phyloP scores from a whole-genome alignment of 805 yeast genomes.

The Candida sakaeoensis region DNA sequence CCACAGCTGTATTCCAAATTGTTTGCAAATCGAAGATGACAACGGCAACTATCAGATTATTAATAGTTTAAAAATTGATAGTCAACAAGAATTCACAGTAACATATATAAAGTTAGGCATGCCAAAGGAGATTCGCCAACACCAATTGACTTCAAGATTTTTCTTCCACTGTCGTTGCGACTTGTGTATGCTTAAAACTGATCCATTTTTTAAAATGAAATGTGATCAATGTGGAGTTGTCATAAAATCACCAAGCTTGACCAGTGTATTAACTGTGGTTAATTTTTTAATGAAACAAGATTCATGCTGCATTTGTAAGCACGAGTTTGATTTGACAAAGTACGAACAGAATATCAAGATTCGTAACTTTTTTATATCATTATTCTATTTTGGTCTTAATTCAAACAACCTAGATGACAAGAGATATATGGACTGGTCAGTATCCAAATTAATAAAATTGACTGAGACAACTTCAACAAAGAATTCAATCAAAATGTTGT shows the following conservation, averaged over 20 bases:
- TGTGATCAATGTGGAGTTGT: constrained; percentile 2
- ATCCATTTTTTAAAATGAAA: constrained; percentile 19
- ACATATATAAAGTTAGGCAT: constrained; percentile 23
- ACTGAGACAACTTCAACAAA: constrained; percentile 1
- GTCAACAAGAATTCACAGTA: constrained; percentile 25
- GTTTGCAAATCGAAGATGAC: constrained; percentile 14
- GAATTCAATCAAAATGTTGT: neutral
- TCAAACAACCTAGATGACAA: neutral
- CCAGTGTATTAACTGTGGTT: neutral
- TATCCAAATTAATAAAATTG: neutral
- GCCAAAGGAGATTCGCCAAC: constrained; percentile 25
- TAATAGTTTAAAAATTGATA: constrained; percentile 15
- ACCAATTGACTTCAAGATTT: constrained; percentile 21
- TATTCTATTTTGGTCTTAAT: neutral
- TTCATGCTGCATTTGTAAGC: neutral
- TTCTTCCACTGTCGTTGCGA: constrained; percentile 33
- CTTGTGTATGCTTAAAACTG: constrained; percentile 19
- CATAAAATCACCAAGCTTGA: constrained; percentile 4
- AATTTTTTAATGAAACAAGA: constrained; percentile 4
- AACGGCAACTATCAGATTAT: constrained; percentile 12
- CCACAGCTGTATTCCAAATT: constrained; percentile 40
- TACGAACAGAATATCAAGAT: constrained; percentile 2
- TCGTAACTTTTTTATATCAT: constrained; percentile 5
- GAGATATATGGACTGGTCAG: neutral
- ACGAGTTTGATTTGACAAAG: neutral